phyloP scores from a whole-genome alignment of 768 basidiomycete species.

The Amylocystis lapponica region DNA sequence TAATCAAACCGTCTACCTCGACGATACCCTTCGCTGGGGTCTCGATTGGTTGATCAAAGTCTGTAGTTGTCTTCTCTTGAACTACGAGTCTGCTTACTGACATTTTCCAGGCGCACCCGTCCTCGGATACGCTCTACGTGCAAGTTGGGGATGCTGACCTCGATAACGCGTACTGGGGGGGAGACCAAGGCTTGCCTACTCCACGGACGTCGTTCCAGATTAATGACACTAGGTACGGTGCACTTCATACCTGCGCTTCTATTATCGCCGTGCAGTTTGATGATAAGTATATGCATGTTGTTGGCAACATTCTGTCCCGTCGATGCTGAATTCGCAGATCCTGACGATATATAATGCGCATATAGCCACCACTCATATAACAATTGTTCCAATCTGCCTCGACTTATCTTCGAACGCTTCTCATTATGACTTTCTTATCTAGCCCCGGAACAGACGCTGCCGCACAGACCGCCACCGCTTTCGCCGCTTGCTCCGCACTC shows the following conservation, averaged over 20 bases:
- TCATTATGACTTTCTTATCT: neutral
- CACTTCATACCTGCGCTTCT: too few relatives aligned
- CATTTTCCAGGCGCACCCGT: constrained; percentile 65
- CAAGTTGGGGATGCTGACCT: constrained; percentile 66
- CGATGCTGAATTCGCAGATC: too few relatives aligned
- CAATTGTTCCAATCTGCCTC: too few relatives aligned
- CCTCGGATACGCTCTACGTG: constrained; percentile 65
- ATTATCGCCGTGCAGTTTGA: too few relatives aligned
- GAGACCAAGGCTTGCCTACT: constrained; percentile 69
- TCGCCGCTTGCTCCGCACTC: constrained; percentile 79
- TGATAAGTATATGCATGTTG: too few relatives aligned
- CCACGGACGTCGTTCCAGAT: constrained; percentile 76
- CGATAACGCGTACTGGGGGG: constrained; percentile 87
- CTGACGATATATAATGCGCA: too few relatives aligned
- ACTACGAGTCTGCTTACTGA: too few relatives aligned
- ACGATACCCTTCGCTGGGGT: constrained; percentile 86
- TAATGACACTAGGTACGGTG: constrained; percentile 54
- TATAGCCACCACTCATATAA: too few relatives aligned
- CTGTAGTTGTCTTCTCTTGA: constrained; percentile 15
- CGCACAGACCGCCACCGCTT: constrained; percentile 79
- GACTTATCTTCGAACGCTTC: too few relatives aligned
- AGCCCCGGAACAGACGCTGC: constrained; percentile 88
- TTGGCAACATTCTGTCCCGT: too few relatives aligned
- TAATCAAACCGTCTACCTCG: constrained; percentile 89
- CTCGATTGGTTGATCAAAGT: constrained; percentile 91